A percentile compares a stretch with the other conserved stretches of the same genome.
Evolutionary conservation across 208 protist species (phyloP).

Genomic region (Trichomonas tenax): DNA sequence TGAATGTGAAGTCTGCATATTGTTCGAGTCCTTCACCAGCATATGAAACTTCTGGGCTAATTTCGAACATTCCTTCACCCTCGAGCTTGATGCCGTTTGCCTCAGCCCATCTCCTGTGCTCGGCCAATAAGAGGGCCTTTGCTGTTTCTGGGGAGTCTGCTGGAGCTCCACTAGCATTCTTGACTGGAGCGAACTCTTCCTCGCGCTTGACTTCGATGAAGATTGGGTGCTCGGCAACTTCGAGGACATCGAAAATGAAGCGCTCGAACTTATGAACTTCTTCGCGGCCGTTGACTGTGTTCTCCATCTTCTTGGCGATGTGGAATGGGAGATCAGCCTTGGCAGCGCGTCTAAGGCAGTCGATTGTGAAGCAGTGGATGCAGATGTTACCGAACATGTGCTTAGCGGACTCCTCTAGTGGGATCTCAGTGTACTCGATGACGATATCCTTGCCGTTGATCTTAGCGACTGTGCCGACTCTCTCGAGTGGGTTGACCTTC

Average conservation of each 20-base stretch:
- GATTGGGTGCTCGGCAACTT: conserved; percentile 42
- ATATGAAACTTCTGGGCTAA: background rate
- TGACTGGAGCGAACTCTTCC: conserved; percentile 83
- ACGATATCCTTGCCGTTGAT: background rate
- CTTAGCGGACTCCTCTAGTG: background rate
- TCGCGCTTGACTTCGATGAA: conserved; percentile 62
- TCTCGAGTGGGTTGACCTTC: background rate
- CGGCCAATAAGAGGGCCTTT: background rate
- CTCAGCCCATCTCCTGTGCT: background rate
- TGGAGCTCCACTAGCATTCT: conserved; percentile 66
- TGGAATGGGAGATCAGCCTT: background rate
- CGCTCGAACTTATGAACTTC: conserved; percentile 75
- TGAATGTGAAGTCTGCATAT: too few relatives aligned
- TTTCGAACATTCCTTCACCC: background rate
- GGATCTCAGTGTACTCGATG: background rate
- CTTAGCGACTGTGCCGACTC: background rate
- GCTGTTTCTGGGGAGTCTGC: conserved; percentile 64
- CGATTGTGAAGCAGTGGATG: background rate
- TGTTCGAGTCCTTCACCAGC: background rate
- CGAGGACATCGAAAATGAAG: conserved; percentile 92
- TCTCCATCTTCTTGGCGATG: background rate
- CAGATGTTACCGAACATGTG: background rate
- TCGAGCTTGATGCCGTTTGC: background rate
- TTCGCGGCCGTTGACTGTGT: background rate
- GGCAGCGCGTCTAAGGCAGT: background rate